phyloP scores from a whole-genome alignment of 208 protist genomes.

The Blechomonas ayalai region DNA sequence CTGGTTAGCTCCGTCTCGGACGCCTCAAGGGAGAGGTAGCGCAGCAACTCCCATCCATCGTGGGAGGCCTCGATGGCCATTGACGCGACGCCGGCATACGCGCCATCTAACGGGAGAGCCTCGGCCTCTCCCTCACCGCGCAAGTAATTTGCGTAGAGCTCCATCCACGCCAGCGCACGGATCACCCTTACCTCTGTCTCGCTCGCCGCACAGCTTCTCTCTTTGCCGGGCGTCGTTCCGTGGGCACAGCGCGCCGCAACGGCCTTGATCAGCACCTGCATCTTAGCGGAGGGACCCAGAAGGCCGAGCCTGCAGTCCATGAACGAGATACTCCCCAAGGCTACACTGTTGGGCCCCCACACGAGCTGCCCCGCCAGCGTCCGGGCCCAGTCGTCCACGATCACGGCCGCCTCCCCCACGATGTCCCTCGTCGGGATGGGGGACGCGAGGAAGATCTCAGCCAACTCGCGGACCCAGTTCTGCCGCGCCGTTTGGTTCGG shows the following conservation, averaged over 20 bases:
- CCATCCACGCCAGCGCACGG: conserved; percentile 62
- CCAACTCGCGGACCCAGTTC: conserved; percentile 46
- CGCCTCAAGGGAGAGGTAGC: conserved; percentile 44
- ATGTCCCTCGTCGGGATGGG: not conserved
- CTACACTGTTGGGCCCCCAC: not conserved
- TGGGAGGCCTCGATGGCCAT: conserved; percentile 32
- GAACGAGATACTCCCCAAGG: not conserved
- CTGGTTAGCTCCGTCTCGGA: conserved; percentile 31
- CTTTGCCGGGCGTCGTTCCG: not conserved
- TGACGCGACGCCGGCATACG: conserved; percentile 10
- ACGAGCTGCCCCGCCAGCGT: not conserved
- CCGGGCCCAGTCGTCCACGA: conserved; percentile 5
- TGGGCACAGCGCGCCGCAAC: not conserved
- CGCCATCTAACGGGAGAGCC: not conserved
- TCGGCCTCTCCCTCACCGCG: not conserved
- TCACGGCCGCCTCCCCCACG: not conserved
- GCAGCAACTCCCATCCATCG: conserved; percentile 44
- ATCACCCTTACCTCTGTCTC: conserved; percentile 11
- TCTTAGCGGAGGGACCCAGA: conserved; percentile 12
- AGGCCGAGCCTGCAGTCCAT: conserved; percentile 12
- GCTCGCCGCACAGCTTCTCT: not conserved
- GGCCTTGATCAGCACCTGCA: conserved; percentile 9
- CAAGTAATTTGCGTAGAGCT: conserved; percentile 38
- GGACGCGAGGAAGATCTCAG: conserved; percentile 15
- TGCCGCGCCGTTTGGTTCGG: conserved; percentile 7